Evolutionary conservation across 192 early-diverging fungal genomes (phyloP), one percentile per base, ranked within the genome.

Genomic region (Dissophora globulifera): DNA sequence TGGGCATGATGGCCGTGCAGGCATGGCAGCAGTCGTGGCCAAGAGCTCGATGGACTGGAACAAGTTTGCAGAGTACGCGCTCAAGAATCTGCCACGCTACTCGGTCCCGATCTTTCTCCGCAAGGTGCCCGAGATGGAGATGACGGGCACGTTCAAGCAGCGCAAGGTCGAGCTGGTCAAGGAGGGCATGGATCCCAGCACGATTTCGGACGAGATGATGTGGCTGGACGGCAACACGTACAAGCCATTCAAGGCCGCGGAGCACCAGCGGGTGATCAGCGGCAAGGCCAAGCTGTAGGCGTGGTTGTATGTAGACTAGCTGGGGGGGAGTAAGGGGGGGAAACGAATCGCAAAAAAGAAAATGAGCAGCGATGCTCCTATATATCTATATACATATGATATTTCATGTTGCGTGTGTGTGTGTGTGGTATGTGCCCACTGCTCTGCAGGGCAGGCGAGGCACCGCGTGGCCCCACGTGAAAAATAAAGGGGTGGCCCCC

Each of bases 41-140:
- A 64, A 80, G 19, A 27, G 78, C 4, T 59, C 62, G 12, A 75
- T 75, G 70, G 25, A 75, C 33, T 75, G 70, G 70, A 55, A 59
- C 41, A 64, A 64, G 33, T 75, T 75, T 65, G 70, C 62, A 41
- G 55, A 27, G 19, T 78, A 78, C 42, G 58, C 84, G 19, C 50
- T 51, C 4, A 69, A 69, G 23, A 79, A 78, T 17, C 49, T 91
- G 41, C 90, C 90, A 11, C 71, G 74, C 46, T 91, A 91, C 70
- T 85, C 89, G 27, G 74, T 91, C 15, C 90, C 89, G 1, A 54
- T 91, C 23, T 91, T 89, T 41, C 79, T 91, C 25, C 80, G 90
- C 15, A 66, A 84, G 45, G 62, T 84, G 4, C 68, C 81, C 4
- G 62, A 59, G 47, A 80, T 85, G 78, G 82, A 81, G 40, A 69